Conservation (phyloP, 164 flowering plant genomes). For the Chimonanthus salicifolius region DNA sequence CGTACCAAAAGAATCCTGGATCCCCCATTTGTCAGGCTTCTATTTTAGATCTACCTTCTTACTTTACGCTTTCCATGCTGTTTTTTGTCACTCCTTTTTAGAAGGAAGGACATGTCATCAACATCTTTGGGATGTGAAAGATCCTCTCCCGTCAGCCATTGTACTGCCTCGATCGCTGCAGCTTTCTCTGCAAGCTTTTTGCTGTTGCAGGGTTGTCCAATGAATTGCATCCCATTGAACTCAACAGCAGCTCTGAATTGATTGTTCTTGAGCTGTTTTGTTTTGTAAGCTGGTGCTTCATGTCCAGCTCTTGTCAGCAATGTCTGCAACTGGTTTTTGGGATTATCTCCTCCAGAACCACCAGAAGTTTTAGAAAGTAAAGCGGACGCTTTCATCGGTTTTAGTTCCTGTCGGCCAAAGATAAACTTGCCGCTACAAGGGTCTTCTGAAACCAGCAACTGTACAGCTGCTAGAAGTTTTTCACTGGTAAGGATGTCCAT, state of each 20-base stretch:
- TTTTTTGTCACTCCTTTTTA: conserved; percentile 5
- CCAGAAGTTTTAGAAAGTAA: conserved; percentile 32
- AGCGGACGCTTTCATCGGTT: conserved; percentile 24
- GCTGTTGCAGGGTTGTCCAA: conserved; percentile 68
- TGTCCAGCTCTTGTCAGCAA: conserved; percentile 71
- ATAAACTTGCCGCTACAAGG: conserved; percentile 70
- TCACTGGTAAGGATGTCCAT: conserved; percentile 39
- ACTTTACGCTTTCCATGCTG: neutral
- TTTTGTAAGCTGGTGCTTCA: conserved; percentile 49
- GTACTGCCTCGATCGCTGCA: conserved; percentile 84
- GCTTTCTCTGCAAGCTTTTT: conserved; percentile 87
- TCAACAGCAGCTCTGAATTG: conserved; percentile 58
- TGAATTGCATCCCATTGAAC: conserved; percentile 74
- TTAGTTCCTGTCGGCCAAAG: conserved; percentile 41
- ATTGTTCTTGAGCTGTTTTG: conserved; percentile 53
- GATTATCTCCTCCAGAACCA: conserved; percentile 70
- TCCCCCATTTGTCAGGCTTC: neutral
- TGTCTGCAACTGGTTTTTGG: conserved; percentile 82
- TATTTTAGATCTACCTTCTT: neutral
- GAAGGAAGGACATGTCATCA: conserved; percentile 6
- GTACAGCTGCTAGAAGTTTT: conserved; percentile 66
- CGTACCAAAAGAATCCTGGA: neutral
- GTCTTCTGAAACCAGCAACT: conserved; percentile 67
- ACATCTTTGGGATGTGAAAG: neutral
- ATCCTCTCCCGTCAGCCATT: conserved; percentile 53